Evolutionary conservation across 2,329 filamentous ascomycete genomes (phyloP).

Genomic region (Colletotrichum caudatum): DNA sequence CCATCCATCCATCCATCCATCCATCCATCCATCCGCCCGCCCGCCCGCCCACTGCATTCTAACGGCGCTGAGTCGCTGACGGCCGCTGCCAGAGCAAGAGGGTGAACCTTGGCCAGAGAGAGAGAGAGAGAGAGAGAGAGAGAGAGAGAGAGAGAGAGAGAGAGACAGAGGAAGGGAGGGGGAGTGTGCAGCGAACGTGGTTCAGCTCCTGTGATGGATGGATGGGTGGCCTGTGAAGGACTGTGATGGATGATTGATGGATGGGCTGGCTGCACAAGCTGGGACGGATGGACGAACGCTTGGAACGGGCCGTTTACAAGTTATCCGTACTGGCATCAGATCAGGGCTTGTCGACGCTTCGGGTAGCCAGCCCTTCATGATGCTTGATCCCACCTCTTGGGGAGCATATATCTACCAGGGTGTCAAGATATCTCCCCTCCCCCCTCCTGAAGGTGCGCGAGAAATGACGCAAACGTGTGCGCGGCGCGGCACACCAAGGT

Average conservation of each 20-base stretch:
- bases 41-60: neutral
- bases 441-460: neutral
- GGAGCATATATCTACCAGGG: too few relatives aligned
- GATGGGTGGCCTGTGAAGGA: neutral
- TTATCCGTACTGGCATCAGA: slow-evolving; percentile 27
- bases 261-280: neutral
- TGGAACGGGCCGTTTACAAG: slow-evolving; percentile 30
- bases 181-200: slow-evolving; percentile 21
- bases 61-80: neutral
- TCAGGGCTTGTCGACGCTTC: neutral
- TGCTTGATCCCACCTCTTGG: too few relatives aligned
- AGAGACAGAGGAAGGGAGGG: neutral
- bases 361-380: too few relatives aligned
- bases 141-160: neutral
- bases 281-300: slow-evolving; percentile 5
- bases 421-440: too few relatives aligned
- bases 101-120: slow-evolving; percentile 15
- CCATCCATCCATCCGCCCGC: too few relatives aligned
- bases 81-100: slow-evolving; percentile 12
- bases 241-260: neutral
- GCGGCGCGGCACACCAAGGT: too few relatives aligned
- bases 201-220: too few relatives aligned
- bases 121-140: too few relatives aligned
- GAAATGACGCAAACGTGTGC: slow-evolving; percentile 20
- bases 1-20: too few relatives aligned